A percentile compares a stretch with the other conserved stretches of the same genome.
Evolutionary conservation across 2,329 filamentous ascomycete species (phyloP).

Genomic region (Xylariales sp.): DNA sequence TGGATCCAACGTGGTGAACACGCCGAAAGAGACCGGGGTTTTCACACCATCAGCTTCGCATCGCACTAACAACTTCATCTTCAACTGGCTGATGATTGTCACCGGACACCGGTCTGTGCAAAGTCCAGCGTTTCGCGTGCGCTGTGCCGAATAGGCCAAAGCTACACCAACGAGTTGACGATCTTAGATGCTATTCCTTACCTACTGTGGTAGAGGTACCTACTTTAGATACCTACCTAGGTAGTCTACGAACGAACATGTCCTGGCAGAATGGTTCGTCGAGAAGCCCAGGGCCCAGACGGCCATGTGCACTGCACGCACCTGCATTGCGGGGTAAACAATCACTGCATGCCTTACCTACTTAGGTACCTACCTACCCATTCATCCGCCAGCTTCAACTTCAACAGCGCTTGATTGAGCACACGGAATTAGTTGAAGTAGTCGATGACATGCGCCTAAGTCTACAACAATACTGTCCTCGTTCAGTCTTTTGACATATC

Average conservation of each 20-base stretch:
- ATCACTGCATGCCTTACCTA: slow-evolving; percentile 2
- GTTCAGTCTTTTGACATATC: too few species aligned
- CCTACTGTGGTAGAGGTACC: too few species aligned
- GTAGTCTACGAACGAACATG: background rate
- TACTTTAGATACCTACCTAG: background rate
- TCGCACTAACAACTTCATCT: background rate
- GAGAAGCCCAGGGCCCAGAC: background rate
- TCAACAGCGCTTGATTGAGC: background rate
- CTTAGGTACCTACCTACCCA: background rate
- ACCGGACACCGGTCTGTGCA: background rate
- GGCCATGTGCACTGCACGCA: background rate
- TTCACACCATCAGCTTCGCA: background rate
- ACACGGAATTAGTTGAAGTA: too few species aligned
- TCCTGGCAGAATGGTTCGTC: slow-evolving; percentile 1
- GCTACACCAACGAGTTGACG: too few species aligned
- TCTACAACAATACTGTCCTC: too few species aligned
- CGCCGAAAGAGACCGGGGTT: slow-evolving; percentile 3
- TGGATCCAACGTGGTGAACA: slow-evolving; percentile 1
- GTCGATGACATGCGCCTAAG: too few species aligned
- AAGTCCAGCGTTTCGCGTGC: background rate
- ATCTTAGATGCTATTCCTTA: too few species aligned
- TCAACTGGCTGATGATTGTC: background rate
- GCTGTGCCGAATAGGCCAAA: too few species aligned
- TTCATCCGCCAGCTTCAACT: background rate
- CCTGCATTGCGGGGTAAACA: slow-evolving; percentile 6